phyloP scores from a whole-genome alignment of 768 basidiomycete species.

The Auriculariales sp. region DNA sequence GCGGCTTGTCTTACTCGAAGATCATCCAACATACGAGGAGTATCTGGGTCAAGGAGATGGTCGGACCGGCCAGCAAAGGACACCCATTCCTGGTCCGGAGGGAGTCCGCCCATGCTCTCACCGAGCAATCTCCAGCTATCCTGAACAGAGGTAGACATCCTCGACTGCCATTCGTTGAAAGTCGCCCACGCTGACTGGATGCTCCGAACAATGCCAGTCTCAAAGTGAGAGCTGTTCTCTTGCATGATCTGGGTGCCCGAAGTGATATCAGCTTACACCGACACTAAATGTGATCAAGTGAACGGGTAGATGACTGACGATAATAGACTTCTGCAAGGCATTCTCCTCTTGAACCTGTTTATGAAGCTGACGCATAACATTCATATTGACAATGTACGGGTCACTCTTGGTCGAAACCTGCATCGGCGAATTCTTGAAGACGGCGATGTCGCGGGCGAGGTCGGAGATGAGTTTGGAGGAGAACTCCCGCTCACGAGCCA shows the following conservation, averaged over 20 bases:
- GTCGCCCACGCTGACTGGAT: constrained; percentile 96
- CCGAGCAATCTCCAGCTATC: constrained; percentile 63
- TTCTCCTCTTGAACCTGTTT: constrained; percentile 97
- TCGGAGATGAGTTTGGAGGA: constrained; percentile 79
- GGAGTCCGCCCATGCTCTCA: constrained; percentile 58
- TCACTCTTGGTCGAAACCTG: constrained; percentile 63
- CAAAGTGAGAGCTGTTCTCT: constrained; percentile 92
- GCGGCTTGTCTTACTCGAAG: no score
- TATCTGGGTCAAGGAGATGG: constrained; percentile 93
- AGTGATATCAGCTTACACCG: no score
- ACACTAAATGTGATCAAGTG: no score
- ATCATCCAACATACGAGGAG: no score
- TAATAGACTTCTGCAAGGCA: constrained; percentile 88
- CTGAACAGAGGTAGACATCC: constrained; percentile 59
- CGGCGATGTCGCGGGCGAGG: constrained; percentile 72
- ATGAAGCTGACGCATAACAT: constrained; percentile 65
- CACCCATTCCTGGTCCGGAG: constrained; percentile 90
- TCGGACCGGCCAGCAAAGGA: constrained; percentile 85
- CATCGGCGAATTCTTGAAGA: constrained; percentile 93
- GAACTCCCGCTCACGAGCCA: constrained; percentile 85
- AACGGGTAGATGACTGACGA: no score
- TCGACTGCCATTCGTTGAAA: constrained; percentile 85
- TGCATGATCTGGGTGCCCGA: no score
- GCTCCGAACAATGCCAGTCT: constrained; percentile 88
- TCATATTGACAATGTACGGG: constrained; percentile 62